Base-by-base conservation (phyloP, 495 filamentous ascomycete species). In the Aspergillus affinis region DNA sequence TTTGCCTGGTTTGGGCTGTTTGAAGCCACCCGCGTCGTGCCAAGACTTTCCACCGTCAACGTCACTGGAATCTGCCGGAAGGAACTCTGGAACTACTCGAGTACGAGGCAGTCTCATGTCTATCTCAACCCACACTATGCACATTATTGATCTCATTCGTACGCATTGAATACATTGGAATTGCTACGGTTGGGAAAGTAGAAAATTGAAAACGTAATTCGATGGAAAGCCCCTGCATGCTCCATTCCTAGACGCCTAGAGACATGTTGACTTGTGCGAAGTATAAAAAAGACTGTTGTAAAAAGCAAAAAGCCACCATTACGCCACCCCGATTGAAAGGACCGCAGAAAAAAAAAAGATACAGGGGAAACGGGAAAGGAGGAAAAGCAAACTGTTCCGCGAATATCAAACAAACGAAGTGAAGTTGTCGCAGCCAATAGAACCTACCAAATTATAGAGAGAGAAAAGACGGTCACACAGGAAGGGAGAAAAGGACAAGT, bases 1-100 rank as follows among this genome's bases (percentile, higher is more conserved):
- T 68, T 69, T 69, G 66, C 45, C 51, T 27, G 13, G 64, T 65
- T 71, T 68, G 64, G 48, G 29, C 41, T 58, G 46, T 66, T 62
- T 66, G 57, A 30, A 54, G 17, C 48, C 51, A 48, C 55, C 51
- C 59, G 63, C 51, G 36, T 46, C 51, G 36, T 56, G 62, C 65
- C 61, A 67, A 64, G 49, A 54, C 62, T 58, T 62, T 21, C 19
- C 54, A 8, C 10, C 20, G 45, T 30, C 19, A 17, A 41, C 27
- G 27, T 36, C 26, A 32, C 27, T 9, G 23, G 29, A 32, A 10
- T 32, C 29, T 15, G 36, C 10, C 36, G 36, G 36, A 41, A 41
- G 36, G 36, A 41, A 4, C 13, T 32, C 6, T 1, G 29, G 29
- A 4, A 41, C 36, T 41, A 36, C 13, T n/a, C 5, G 6, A 15